phyloP scores from a whole-genome alignment of 352 stramenopile species.

The Phytophthora boehmeriae region DNA sequence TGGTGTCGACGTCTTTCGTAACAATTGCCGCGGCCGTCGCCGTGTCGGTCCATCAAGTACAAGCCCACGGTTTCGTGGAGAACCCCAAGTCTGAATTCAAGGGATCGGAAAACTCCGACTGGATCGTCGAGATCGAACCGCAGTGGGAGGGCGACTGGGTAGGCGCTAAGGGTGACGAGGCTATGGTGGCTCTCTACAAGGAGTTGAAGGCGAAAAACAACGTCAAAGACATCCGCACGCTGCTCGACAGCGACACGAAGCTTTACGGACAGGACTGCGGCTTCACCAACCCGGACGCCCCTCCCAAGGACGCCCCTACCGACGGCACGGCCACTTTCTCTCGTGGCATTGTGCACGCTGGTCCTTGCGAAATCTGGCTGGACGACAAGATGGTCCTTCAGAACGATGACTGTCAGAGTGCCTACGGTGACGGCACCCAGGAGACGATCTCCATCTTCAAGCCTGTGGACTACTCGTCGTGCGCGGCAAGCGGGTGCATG shows the following conservation, averaged over 20 bases:
- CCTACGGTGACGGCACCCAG: slow-evolving; percentile 31
- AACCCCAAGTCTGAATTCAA: slow-evolving; percentile 17
- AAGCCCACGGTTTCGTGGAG: slow-evolving; percentile 26
- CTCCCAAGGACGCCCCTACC: slow-evolving; percentile 19
- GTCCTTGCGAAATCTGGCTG: slow-evolving; percentile 38
- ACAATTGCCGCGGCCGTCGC: slow-evolving; percentile 24
- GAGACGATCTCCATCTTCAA: slow-evolving; percentile 32
- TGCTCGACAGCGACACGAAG: slow-evolving; percentile 29
- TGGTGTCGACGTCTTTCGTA: slow-evolving; percentile 28
- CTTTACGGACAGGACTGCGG: slow-evolving; percentile 34
- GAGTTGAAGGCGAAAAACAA: slow-evolving; percentile 20
- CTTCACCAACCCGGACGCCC: slow-evolving; percentile 34
- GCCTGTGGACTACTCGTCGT: slow-evolving; percentile 42
- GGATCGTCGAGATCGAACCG: slow-evolving; percentile 39
- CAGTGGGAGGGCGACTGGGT: slow-evolving; percentile 36
- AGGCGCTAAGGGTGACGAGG: slow-evolving; percentile 19
- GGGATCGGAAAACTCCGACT: slow-evolving; percentile 25
- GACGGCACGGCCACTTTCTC: slow-evolving; percentile 36
- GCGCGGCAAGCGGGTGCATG: slow-evolving; percentile 29
- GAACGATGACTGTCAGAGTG: slow-evolving; percentile 35
- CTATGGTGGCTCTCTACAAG: slow-evolving; percentile 32
- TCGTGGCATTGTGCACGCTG: slow-evolving; percentile 29
- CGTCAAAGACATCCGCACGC: slow-evolving; percentile 23
- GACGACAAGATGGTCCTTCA: slow-evolving; percentile 35
- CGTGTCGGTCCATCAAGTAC: slow-evolving; percentile 2